Evolutionary conservation across 495 filamentous ascomycete genomes (phyloP).

Genomic region (Penicillium simplicissimum): DNA sequence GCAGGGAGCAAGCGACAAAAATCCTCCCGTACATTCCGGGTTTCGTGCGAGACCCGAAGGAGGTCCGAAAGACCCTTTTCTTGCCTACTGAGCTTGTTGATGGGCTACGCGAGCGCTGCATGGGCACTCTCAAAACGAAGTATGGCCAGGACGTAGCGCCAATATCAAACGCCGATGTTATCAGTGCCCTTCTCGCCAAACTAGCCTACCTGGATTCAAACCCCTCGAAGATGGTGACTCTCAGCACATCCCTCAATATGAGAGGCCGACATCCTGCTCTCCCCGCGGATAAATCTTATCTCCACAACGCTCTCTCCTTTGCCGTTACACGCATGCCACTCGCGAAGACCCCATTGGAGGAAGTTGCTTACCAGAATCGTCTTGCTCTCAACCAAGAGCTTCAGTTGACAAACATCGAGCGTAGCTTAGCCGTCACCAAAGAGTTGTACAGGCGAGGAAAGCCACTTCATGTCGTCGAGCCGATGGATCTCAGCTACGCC

Average conservation of each 20-base stretch:
- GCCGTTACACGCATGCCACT: neutral
- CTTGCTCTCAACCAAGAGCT: neutral
- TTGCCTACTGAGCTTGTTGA: neutral
- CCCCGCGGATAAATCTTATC: neutral
- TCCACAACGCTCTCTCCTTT: neutral
- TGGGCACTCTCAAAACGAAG: neutral
- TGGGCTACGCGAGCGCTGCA: neutral
- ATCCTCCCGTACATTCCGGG: neutral
- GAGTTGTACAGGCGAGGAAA: neutral
- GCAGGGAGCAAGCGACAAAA: neutral
- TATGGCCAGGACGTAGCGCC: neutral
- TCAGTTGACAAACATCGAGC: slow-evolving; percentile 2
- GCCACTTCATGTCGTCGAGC: neutral
- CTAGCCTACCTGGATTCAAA: neutral
- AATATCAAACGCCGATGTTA: neutral
- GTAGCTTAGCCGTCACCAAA: neutral
- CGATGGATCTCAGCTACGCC: neutral
- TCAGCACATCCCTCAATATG: neutral
- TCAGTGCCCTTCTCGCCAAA: neutral
- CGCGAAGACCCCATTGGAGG: neutral
- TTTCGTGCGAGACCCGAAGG: neutral
- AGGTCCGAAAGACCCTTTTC: neutral
- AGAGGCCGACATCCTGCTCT: slow-evolving; percentile 6
- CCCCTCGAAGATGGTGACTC: neutral
- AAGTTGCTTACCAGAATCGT: slow-evolving; percentile 4